These are phyloP conservation scores for Penicillium bialowiezense DNA, from an alignment of 495 filamentous ascomycete species.

Conservation along the genomic window DNA sequence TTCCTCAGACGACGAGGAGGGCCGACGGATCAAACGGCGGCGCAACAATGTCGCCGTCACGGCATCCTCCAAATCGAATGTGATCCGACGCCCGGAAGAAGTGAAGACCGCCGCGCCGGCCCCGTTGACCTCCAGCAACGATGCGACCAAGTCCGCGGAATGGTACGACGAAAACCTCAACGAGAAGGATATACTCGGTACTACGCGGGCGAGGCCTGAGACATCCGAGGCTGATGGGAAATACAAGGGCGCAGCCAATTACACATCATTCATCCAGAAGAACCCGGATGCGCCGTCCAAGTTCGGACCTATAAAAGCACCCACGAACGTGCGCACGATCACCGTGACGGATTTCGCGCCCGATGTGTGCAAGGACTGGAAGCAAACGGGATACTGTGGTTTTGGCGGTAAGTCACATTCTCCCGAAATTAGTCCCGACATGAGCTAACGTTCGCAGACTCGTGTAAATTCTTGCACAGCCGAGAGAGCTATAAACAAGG, in stretches of 20 bases:
- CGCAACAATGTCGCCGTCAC: slow-evolving; percentile 64
- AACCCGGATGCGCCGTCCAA: slow-evolving; percentile 73
- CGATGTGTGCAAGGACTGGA: slow-evolving; percentile 95
- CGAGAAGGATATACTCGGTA: slow-evolving; percentile 62
- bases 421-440: not conserved
- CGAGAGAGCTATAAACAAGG: slow-evolving; percentile 89
- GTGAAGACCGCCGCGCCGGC: slow-evolving; percentile 51
- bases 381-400: slow-evolving; percentile 76
- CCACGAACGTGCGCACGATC: slow-evolving; percentile 86
- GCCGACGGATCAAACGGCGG: slow-evolving; percentile 70
- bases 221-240: slow-evolving; percentile 53
- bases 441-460: not conserved
- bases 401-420: slow-evolving; percentile 38
- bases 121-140: slow-evolving; percentile 65
- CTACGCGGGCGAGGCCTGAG: slow-evolving; percentile 39
- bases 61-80: slow-evolving; percentile 48
- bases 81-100: slow-evolving; percentile 42
- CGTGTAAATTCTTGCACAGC: slow-evolving; percentile 82
- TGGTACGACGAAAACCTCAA: slow-evolving; percentile 74
- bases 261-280: slow-evolving; percentile 72
- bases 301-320: slow-evolving; percentile 83
- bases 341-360: slow-evolving; percentile 90
- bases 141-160: slow-evolving; percentile 89
- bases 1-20: slow-evolving; percentile 75
- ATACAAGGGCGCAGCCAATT: slow-evolving; percentile 73